Evolutionary conservation across 305 asterid species (phyloP), one percentile per base, ranked within the genome.

Genomic region (Fraxinus nigra): DNA sequence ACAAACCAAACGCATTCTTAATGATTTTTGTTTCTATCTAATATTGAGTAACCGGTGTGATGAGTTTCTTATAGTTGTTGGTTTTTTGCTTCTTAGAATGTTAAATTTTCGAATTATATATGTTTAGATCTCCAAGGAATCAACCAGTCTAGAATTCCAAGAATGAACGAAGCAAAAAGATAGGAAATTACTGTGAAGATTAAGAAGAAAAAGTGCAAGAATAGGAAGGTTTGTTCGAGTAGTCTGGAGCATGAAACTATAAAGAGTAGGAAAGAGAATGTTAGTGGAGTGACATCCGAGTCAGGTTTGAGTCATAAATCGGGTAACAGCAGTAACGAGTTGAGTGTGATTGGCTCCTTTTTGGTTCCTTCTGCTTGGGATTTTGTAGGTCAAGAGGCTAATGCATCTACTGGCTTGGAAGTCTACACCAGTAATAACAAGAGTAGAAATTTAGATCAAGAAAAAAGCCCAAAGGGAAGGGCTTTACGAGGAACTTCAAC

Each of bases 201-300:
- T 84, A 80, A 81, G 80, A 89, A 89, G 86, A 95, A 88, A n/a
- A 54, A 1, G 89, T 88, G 88, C 81, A 91, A 88, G 22, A 54
- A 87, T 73, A 86, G 85, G 65, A 91, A 87, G 82, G 95, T 85
- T 77, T 74, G 90, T 33, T 79, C 86, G 87, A 90, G 89, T 86
- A 78, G 86, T 82, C 72, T 86, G 9, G 87, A 87, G 86, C 84
- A 91, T 20, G 90, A 80, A 81, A 87, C 82, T 30, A 93, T 93
- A 89, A 94, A 83, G 86, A 85, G 87, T 76, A 91, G 89, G 90
- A 92, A 85, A 89, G 94, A 87, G 63, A 76, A 32, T 77, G 90
- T 61, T 40, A 84, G 72, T 82, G 90, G 9, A 84, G 30, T 81
- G 77, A 82, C 84, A n/a, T 26, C 82, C 43, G 89, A 86, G 80